Evolutionary conservation across 2,329 filamentous ascomycete species (phyloP), one percentile per base, ranked within the genome.

Genomic region (Knufia fluminis): DNA sequence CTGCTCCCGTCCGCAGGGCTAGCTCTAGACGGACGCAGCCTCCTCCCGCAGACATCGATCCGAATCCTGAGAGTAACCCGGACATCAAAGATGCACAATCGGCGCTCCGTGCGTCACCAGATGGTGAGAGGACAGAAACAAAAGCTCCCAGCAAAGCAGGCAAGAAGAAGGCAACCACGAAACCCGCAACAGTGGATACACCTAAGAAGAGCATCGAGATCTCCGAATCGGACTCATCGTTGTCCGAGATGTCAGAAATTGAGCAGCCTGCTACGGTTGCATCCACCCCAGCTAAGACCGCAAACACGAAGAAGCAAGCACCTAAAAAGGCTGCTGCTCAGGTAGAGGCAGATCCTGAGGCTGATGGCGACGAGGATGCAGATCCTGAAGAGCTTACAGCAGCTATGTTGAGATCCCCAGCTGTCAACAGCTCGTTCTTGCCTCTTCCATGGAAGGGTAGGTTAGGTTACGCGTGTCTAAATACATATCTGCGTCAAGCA

Each of bases 401-500:
- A 57, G 79, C 79, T 17, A 59, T 77, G 20, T 72, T 75, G 7
- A 73, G 87, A 49, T 77, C 83, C 10, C 87, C 88, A 4, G 79
- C 89, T 0, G 80, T 94, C 14, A 85, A 96, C 61, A 95, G 88
- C 62, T 78, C 79, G 55, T 86, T 83, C 60, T 72, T 96, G 17
- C 91, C 91, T 20, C 66, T 96, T 19, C 91, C 90, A 0, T 96
- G 90, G 90, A 88, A 83, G 67, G 91, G 91, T 1, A 78, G 90
- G 23, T 64, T 96, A 53, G 90, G 90, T 51, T 96, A 94, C 75
- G 88, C 91, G 9, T 96, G 90, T 62, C 71, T 97, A 14, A 94
- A 94, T 63, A 97, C 91, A 0, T 96, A 96, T 64, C 74, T 97
- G 1, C 83, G 91, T 39, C 77, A 78, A 46, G 81, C 86, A 1